Percentiles rank a stretch among this genome's conserved stretches.
phyloP scores from a whole-genome alignment of 192 early-diverging fungal species.

The Gigaspora rosea region DNA sequence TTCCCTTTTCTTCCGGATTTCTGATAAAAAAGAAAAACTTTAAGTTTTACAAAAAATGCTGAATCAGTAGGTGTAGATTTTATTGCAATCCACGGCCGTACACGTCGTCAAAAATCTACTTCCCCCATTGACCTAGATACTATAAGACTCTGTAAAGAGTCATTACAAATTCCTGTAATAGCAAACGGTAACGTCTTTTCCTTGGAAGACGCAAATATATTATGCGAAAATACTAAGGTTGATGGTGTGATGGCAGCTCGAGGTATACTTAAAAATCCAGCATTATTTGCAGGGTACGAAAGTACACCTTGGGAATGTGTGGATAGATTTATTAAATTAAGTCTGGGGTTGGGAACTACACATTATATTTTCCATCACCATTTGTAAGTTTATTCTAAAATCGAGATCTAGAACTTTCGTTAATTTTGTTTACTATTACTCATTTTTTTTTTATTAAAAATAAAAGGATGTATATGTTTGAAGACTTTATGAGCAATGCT shows the following conservation, averaged over 20 bases:
- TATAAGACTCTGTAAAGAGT: slow-evolving; percentile 82
- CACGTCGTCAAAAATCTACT: slow-evolving; percentile 74
- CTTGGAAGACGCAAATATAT: slow-evolving; percentile 69
- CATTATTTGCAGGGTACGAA: slow-evolving; percentile 83
- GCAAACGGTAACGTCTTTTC: slow-evolving; percentile 89
- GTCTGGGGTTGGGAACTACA: slow-evolving; percentile 79
- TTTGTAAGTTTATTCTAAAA: slow-evolving; percentile 40
- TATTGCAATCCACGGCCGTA: slow-evolving; percentile 90
- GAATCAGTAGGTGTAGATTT: slow-evolving; percentile 87
- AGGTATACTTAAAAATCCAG: slow-evolving; percentile 90
- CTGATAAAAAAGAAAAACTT: slow-evolving; percentile 64
- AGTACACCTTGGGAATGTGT: slow-evolving; percentile 81
- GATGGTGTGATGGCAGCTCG: slow-evolving; percentile 93
- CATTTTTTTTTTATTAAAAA: background rate
- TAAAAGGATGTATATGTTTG: slow-evolving; percentile 84
- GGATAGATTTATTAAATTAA: slow-evolving; percentile 68
- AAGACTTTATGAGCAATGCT: slow-evolving; percentile 74
- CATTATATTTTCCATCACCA: slow-evolving; percentile 92
- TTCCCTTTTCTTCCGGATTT: slow-evolving; percentile 15
- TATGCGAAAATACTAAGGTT: slow-evolving; percentile 75
- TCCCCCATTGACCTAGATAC: slow-evolving; percentile 80
- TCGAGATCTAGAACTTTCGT: background rate
- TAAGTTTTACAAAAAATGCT: slow-evolving; percentile 83
- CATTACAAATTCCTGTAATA: slow-evolving; percentile 76
- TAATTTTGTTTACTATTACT: background rate